Base-by-base conservation (phyloP, 371 early-diverging fungal species). In the Phascolomyces articulosus region DNA sequence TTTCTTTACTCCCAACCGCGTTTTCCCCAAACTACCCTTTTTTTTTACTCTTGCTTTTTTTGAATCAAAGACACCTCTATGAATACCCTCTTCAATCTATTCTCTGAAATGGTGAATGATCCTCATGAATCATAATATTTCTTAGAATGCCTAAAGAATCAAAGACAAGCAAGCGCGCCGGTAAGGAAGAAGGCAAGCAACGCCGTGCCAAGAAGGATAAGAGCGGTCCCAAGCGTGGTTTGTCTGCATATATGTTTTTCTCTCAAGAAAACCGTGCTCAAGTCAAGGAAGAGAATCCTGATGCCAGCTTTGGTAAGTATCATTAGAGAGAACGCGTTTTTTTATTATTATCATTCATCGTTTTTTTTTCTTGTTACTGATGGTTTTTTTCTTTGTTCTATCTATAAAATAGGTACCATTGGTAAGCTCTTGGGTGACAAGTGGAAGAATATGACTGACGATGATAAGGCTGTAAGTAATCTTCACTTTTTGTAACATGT, bases 241-340 rank as follows among this genome's bases (percentile, higher is more conserved):
- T 91, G 65, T 88, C 93, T 20, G 90, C 93, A 28, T 95, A 91
- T 84, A 86, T 95, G 84, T 83, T 89, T 81, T 94, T 92, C 84
- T 87, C 89, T 48, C 85, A 87, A 68, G 94, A 89, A 60, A 74
- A 85, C 73, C 84, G 95, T 65, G 71, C 82, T 61, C 69, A 74
- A 56, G 85, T 95, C 55, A 84, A 88, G 81, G 78, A 79, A 47
- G 87, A 90, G 53, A 90, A 94, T 84, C 94, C 95, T 63, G 85
- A 87, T 3, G 90, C 89, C 47, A 80, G 82, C 51, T 94, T 95
- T 74, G 93, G 93, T 89, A 84, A 68, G 79, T 28, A 18, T 11
- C 11, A 34, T 34, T 9, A 55, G 9, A 20, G 4, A 16, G 18
- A 11, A 31, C 56, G 27, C 49, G 44, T 40, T 40, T 6, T 44